Base-by-base conservation (phyloP, 345 rosid species). In the Melaleuca alternifolia region DNA sequence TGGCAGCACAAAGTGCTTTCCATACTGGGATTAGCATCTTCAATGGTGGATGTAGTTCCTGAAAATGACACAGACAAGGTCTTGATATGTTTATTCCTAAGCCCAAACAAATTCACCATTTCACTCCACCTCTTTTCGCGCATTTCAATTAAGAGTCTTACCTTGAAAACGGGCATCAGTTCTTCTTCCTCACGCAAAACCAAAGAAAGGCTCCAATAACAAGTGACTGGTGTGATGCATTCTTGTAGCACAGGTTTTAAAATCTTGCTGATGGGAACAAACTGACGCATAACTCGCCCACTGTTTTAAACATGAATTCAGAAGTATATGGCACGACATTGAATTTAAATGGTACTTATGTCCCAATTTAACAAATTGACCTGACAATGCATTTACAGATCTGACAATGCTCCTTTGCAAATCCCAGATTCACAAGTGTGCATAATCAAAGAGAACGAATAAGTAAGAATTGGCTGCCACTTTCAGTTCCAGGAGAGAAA, bases 191-290 rank as follows among this genome's bases (percentile, higher is more conserved):
- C 97, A 6, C 88, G 91, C 71, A 94, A 85, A 90, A 92, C 82
- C 85, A 96, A 91, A 53, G 96, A 95, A 84, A 96, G 91, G 87
- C 93, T 94, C 99, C 97, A 94, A 88, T 94, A 97, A 90, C 99
- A 97, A 85, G 98, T 93, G 54, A 96, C 83, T 0, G 99, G 96
- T 11, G 94, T 95, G 84, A 94, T 94, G 65, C 96, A 93, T 90
- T 97, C 98, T 37, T 92, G 88, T 86, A 97, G 87, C 61, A 96
- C 92, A n/a, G 98, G 97, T 92, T 93, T 97, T 94, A 96, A 89
- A 54, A 96, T 92, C 90, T 93, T 94, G 91, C 87, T 92, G n/a
- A 92, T 71, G 6, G 99, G 98, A 56, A 96, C 92, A 91, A 95
- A 96, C 56, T 90, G 92, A 83, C 91, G 95, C 30, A 84, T 75